phyloP scores from a whole-genome alignment of 495 filamentous ascomycete species.

The Beverwykella pulmonaria region DNA sequence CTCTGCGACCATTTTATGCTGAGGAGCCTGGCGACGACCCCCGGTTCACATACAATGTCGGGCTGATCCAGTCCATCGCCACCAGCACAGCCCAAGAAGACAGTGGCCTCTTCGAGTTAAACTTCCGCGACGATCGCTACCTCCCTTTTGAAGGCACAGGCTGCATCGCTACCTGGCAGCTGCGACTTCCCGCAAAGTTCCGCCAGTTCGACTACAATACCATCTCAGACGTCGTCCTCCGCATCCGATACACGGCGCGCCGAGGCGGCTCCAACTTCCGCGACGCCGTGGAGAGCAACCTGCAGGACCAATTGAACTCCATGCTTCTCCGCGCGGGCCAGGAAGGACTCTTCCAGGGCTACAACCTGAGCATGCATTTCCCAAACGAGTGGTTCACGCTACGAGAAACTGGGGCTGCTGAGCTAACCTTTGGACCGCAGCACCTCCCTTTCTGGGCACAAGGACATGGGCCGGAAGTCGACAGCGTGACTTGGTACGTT shows the following conservation, averaged over 20 bases:
- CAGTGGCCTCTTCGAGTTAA: slow-evolving; percentile 41
- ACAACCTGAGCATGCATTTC: no score
- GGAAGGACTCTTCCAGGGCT: no score
- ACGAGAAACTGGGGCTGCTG: no score
- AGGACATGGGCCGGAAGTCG: no score
- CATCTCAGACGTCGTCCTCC: slow-evolving; percentile 35
- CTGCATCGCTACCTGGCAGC: slow-evolving; percentile 32
- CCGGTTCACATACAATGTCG: background rate
- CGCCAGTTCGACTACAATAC: slow-evolving; percentile 24
- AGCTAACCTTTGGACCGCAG: no score
- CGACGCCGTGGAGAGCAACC: no score
- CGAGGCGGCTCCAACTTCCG: no score
- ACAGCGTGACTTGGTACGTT: no score
- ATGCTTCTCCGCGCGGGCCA: no score
- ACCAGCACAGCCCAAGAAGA: slow-evolving; percentile 37
- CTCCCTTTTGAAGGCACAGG: slow-evolving; percentile 42
- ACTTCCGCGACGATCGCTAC: slow-evolving; percentile 42
- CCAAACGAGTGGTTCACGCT: no score
- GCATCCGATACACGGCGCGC: slow-evolving; percentile 10
- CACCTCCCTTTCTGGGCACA: no score
- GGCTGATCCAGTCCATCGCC: slow-evolving; percentile 43
- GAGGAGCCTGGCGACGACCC: background rate
- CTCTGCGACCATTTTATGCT: background rate
- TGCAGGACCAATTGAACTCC: no score
- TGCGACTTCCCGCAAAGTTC: slow-evolving; percentile 18